Evolutionary conservation across 192 early-diverging fungal genomes (phyloP).

Genomic region (Coemansia sp.): DNA sequence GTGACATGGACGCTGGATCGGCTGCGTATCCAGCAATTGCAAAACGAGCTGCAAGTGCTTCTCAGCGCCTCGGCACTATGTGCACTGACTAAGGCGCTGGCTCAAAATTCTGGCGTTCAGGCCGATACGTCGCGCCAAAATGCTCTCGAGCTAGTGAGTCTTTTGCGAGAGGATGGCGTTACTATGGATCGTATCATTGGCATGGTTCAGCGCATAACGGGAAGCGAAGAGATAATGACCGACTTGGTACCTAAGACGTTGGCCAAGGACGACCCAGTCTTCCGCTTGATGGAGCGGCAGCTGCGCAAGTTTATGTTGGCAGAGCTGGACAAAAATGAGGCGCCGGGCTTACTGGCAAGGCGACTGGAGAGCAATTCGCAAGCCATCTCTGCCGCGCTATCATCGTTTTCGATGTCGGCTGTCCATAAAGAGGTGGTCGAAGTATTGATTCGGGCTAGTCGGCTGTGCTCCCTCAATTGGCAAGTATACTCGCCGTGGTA

Average conservation of each 20-base stretch:
- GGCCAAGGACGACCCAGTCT: slow-evolving; percentile 29
- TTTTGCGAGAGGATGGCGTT: slow-evolving; percentile 22
- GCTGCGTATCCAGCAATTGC: slow-evolving; percentile 21
- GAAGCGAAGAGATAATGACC: background rate
- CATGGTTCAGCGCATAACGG: slow-evolving; percentile 1
- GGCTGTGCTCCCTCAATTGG: slow-evolving; percentile 45
- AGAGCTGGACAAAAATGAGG: slow-evolving; percentile 14
- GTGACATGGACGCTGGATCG: slow-evolving; percentile 25
- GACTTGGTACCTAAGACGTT: slow-evolving; percentile 32
- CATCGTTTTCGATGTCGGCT: slow-evolving; percentile 9
- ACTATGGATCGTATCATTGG: slow-evolving; percentile 23
- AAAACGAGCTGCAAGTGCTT: slow-evolving; percentile 39
- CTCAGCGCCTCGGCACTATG: slow-evolving; percentile 25
- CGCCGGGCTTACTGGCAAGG: slow-evolving; percentile 1
- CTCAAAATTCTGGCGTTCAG: background rate
- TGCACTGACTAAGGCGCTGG: slow-evolving; percentile 5
- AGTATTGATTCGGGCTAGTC: slow-evolving; percentile 18
- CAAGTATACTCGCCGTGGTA: slow-evolving; percentile 41
- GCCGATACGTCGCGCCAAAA: slow-evolving; percentile 5
- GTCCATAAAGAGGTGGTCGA: slow-evolving; percentile 12
- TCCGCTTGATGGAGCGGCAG: slow-evolving; percentile 17
- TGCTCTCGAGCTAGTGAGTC: slow-evolving; percentile 6
- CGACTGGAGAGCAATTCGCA: slow-evolving; percentile 7
- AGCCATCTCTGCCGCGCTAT: slow-evolving; percentile 7
- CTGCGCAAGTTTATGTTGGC: slow-evolving; percentile 26